These are phyloP conservation scores for Fusarium multiceps DNA, from an alignment of 2,329 filamentous ascomycete genomes.

Conservation along the genomic window DNA sequence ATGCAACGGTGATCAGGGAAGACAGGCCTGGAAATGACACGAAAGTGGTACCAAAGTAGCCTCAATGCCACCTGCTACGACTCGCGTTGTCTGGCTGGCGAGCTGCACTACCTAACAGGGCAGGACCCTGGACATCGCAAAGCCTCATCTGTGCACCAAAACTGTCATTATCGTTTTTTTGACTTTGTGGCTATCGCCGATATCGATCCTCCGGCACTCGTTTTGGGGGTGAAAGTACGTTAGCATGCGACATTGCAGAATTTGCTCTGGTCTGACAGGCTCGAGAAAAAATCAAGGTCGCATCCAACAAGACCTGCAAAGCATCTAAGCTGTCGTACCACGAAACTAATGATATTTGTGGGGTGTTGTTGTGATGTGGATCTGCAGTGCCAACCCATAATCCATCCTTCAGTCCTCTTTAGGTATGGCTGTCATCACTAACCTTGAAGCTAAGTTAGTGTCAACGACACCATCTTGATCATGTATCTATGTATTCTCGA, in stretches of 20 bases:
- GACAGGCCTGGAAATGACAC: slow-evolving; percentile 32
- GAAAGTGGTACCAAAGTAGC: slow-evolving; percentile 21
- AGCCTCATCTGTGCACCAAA: slow-evolving; percentile 16
- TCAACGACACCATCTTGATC: slow-evolving; percentile 33
- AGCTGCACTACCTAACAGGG: slow-evolving; percentile 31
- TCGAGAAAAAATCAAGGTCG: slow-evolving; percentile 18
- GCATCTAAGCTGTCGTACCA: slow-evolving; percentile 33
- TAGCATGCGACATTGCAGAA: slow-evolving; percentile 17
- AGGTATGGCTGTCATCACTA: slow-evolving; percentile 39
- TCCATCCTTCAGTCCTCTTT: slow-evolving; percentile 28
- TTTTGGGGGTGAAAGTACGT: slow-evolving; percentile 1
- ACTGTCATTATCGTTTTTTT: slow-evolving; percentile 4
- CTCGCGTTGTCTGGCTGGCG: slow-evolving; percentile 27
- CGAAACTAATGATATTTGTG: slow-evolving; percentile 27
- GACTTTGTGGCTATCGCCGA: slow-evolving; percentile 36
- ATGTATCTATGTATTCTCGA: slow-evolving; percentile 10
- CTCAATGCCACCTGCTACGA: slow-evolving; percentile 29
- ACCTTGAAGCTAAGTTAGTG: slow-evolving; percentile 31
- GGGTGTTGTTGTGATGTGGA: slow-evolving; percentile 23
- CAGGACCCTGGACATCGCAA: slow-evolving; percentile 39
- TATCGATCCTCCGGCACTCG: slow-evolving; percentile 26
- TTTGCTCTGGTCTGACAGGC: slow-evolving; percentile 20
- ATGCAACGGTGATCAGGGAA: slow-evolving; percentile 42
- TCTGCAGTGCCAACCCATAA: slow-evolving; percentile 17
- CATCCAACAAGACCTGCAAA: slow-evolving; percentile 20